Evolutionary conservation across 306 rosid genomes (phyloP), one percentile per base, ranked within the genome.

Genomic region (Pterocarpus macrocarpus): DNA sequence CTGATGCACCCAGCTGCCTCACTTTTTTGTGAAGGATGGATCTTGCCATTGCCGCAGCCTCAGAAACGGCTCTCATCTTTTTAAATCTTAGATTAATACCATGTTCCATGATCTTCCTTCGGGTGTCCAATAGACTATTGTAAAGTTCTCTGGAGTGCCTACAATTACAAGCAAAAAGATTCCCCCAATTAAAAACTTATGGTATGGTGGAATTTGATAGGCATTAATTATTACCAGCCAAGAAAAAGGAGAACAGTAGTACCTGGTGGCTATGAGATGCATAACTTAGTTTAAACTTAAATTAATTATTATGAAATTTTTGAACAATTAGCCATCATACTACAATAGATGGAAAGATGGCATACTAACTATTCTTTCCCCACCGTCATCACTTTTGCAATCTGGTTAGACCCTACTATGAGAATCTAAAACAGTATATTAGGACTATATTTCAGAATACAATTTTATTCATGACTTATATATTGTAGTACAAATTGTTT

Each of bases 111-210:
- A 89, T 88, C 88, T 89, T 91, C 83, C 87, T 91, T 85, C 62
- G 82, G 75, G 91, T 83, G 76, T 72, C 83, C 89, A 91, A 78
- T 22, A 95, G 78, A 53, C 84, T 90, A 75, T 76, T 86, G 79
- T 95, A 80, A 70, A 92, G 94, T 73, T 43, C 83, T 82, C 83
- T 90, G 59, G 99, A 93, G 77, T 76, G 87, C 91, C 99, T 95
- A 45, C 55, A 74, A 58, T 81, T 41, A 81, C 71, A 84, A 79
- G 59, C n/a, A 74, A 71, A 69, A 71, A 83, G 15, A 50, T n/a
- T 81, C 39, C 11, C 38, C 56, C n/a, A 78, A 75, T 59, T 13
- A 81, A 64, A 33, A 80, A 80, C 66, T 41, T 45, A 50, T 73
- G 63, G 53, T 61, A 77, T 63, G 77, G 75, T 39, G 64, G 59